Base-by-base conservation (phyloP, 208 protist species). In the Trypanosomatidae sp. region DNA sequence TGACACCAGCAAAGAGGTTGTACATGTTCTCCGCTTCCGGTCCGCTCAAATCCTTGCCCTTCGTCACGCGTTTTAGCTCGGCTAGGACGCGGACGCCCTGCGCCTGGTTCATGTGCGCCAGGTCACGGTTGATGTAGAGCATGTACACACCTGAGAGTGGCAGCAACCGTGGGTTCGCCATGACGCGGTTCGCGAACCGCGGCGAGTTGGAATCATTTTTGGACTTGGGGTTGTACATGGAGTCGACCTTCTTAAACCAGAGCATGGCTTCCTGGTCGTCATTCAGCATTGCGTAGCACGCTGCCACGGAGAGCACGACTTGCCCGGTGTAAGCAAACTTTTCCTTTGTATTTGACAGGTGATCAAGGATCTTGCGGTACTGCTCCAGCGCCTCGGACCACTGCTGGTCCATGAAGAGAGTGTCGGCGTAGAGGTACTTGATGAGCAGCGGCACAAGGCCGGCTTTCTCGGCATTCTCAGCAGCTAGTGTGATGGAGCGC, bases 71-170 rank as follows among this genome's bases (percentile, higher is more conserved):
- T 56, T 88, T 64, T 50, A 97, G 81, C 62, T 94, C 87, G 1
- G 59, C 44, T 71, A 95, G 62, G 9, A 97, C 84, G 67, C 89
- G 86, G 50, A 77, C 70, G n/a, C 86, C 87, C 53, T 93, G 87
- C 71, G 92, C 83, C 59, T 84, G 85, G 56, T 89, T 95, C 93
- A 97, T 97, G 82, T 95, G 90, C 13, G 91, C 90, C 53, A 97
- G 74, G 70, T 97, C 93, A 69, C 93, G 90, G 76, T 97, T 97
- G 66, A 97, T 93, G 74, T 97, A 97, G 36, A 97, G 82, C 88
- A 94, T 92, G 79, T 95, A 95, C 25, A 97, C 86, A 55, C 82
- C 93, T 15, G 85, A 86, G 19, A 95, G 77, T 6, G 90, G 90
- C 36, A 97, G 80, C 44, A 97, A 80, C 7, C 80, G 82, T 19